phyloP scores from a whole-genome alignment of 2,329 filamentous ascomycete genomes.

The Ustilaginoidea virens region DNA sequence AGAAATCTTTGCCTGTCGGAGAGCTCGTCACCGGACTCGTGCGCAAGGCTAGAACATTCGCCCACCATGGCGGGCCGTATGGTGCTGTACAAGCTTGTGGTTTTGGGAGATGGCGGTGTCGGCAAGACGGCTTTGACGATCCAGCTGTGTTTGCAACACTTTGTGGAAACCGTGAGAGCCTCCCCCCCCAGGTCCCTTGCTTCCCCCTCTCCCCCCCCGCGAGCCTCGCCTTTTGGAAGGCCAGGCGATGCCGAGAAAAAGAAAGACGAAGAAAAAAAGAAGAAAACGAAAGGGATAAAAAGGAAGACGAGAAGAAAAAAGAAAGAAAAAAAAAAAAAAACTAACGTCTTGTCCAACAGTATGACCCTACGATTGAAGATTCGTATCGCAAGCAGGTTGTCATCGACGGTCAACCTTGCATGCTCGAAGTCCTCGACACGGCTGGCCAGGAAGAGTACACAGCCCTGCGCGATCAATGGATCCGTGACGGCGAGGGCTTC shows the following conservation, averaged over 20 bases:
- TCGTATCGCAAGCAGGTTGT: slow-evolving; percentile 81
- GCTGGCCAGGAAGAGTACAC: slow-evolving; percentile 98
- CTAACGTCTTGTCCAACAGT: slow-evolving; percentile 27
- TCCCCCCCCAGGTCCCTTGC: background rate
- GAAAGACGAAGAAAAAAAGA: background rate
- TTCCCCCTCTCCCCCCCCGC: background rate
- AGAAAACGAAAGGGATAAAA: background rate
- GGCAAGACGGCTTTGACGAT: slow-evolving; percentile 91
- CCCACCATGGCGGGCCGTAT: slow-evolving; percentile 72
- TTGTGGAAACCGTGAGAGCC: slow-evolving; percentile 70
- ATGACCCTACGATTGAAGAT: slow-evolving; percentile 79
- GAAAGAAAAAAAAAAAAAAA: background rate
- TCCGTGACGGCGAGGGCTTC: slow-evolving; percentile 92
- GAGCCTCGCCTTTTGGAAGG: background rate
- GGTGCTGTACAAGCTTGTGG: slow-evolving; percentile 92
- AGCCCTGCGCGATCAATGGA: slow-evolving; percentile 93
- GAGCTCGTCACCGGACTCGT: background rate
- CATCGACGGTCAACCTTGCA: slow-evolving; percentile 89
- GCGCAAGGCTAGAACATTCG: slow-evolving; percentile 2
- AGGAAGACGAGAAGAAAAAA: background rate
- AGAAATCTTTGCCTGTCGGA: no score
- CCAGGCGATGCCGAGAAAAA: background rate
- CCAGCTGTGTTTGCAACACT: slow-evolving; percentile 94
- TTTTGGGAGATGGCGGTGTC: slow-evolving; percentile 84
- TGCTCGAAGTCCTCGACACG: slow-evolving; percentile 94